phyloP scores from a whole-genome alignment of 2,329 filamentous ascomycete species.

The Davidsoniella neocaledoniae region DNA sequence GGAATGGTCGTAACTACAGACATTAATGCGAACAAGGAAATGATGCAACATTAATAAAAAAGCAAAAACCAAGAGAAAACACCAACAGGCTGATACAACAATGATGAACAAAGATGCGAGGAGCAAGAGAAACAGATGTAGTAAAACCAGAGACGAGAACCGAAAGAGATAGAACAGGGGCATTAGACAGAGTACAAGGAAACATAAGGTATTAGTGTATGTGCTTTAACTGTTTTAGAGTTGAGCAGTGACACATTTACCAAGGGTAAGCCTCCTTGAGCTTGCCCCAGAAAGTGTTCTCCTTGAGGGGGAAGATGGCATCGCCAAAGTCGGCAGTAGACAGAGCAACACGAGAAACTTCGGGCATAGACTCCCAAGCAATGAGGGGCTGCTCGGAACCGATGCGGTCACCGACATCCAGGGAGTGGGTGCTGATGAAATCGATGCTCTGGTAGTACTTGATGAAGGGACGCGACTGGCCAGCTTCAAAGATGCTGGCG shows the following conservation, averaged over 20 bases:
- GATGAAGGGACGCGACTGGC: slow-evolving; percentile 16
- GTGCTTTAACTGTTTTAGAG: not conserved
- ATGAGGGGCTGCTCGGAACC: slow-evolving; percentile 25
- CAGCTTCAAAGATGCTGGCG: slow-evolving; percentile 1
- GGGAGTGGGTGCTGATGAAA: slow-evolving; percentile 20
- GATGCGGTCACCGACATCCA: slow-evolving; percentile 20
- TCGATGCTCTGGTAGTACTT: slow-evolving; percentile 20
- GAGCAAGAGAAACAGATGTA: not conserved
- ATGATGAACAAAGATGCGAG: not conserved
- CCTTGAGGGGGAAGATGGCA: slow-evolving; percentile 26
- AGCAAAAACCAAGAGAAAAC: not conserved
- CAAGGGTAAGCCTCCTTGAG: slow-evolving; percentile 13
- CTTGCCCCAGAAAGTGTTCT: slow-evolving; percentile 17
- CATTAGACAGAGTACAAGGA: not conserved
- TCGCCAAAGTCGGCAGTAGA: slow-evolving; percentile 23
- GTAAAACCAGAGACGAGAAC: not conserved
- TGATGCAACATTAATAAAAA: not conserved
- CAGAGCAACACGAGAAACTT: slow-evolving; percentile 21
- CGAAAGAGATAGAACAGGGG: not conserved
- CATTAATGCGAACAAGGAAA: not conserved
- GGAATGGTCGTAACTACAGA: not conserved
- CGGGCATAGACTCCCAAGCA: slow-evolving; percentile 27
- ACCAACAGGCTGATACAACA: not conserved
- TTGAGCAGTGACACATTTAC: too few species aligned
- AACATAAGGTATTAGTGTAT: not conserved